phyloP scores from a whole-genome alignment of 192 early-diverging fungal genomes.

The Funneliformis mosseae region DNA sequence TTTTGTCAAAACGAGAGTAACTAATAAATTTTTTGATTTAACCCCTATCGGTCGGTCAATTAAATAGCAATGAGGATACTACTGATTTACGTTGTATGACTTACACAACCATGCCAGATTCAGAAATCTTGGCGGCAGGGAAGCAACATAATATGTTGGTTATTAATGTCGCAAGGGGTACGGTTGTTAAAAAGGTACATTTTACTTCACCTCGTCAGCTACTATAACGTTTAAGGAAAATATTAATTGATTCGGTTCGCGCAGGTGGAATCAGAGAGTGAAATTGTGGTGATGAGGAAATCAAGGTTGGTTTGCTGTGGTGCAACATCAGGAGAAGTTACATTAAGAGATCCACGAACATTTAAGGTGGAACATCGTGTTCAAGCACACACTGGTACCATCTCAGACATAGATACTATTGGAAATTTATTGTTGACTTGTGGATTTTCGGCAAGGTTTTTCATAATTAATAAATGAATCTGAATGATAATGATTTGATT shows the following conservation, averaged over 20 bases:
- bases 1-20: not conserved
- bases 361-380: slow-evolving; percentile 64
- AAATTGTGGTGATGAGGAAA: slow-evolving; percentile 70
- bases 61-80: slow-evolving; percentile 49
- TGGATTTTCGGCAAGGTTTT: slow-evolving; percentile 70
- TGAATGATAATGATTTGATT: not conserved
- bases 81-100: slow-evolving; percentile 60
- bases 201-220: slow-evolving; percentile 33
- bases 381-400: slow-evolving; percentile 74
- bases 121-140: slow-evolving; percentile 62
- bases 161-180: slow-evolving; percentile 50
- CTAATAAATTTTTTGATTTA: not conserved
- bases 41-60: not conserved
- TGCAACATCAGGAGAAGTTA: slow-evolving; percentile 63
- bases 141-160: slow-evolving; percentile 57
- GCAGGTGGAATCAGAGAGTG: slow-evolving; percentile 48
- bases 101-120: slow-evolving; percentile 51
- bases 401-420: slow-evolving; percentile 75
- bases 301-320: slow-evolving; percentile 66
- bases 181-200: slow-evolving; percentile 47
- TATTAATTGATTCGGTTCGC: not conserved
- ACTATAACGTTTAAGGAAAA: too few species aligned
- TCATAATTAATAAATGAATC: not conserved
- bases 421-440: slow-evolving; percentile 76
- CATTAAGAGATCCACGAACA: slow-evolving; percentile 66